A percentile compares a stretch with the other conserved stretches of the same genome.
Conservation (phyloP, 768 basidiomycete genomes). For the Tricholoma flavovirens region DNA sequence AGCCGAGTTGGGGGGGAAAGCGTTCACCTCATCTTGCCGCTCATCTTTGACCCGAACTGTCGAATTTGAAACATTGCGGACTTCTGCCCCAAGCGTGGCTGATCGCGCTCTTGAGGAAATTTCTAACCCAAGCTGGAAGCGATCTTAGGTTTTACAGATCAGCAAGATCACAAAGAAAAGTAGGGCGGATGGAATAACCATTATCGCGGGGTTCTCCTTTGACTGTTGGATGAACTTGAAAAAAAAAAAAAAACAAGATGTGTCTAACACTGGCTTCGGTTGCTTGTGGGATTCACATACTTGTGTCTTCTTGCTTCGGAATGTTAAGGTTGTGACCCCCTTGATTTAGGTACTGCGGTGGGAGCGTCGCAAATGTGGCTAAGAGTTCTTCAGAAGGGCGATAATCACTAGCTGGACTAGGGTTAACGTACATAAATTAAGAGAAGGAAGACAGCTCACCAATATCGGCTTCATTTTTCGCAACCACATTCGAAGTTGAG, state of each 20-base stretch:
- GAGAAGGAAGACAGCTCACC: too few relatives aligned
- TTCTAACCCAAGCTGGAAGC: not conserved
- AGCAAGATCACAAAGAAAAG: not conserved
- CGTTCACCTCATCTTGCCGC: conserved; percentile 1
- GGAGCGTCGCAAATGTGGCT: not conserved
- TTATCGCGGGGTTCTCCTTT: not conserved
- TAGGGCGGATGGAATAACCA: not conserved
- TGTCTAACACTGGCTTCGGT: not conserved
- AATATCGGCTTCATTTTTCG: too few relatives aligned
- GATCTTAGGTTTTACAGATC: not conserved
- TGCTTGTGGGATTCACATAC: not conserved
- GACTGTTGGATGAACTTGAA: not conserved
- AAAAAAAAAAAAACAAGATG: not conserved
- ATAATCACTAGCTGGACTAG: not conserved
- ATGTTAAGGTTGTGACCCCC: not conserved
- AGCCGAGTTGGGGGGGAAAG: not conserved
- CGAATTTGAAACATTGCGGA: not conserved
- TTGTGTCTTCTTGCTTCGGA: not conserved
- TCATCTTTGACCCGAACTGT: conserved; percentile 7
- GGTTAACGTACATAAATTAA: too few relatives aligned
- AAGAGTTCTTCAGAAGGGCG: not conserved
- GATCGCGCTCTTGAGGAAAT: not conserved
- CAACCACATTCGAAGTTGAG: too few relatives aligned
- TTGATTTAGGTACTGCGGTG: not conserved
- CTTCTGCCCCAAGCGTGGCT: conserved; percentile 1